phyloP scores from a whole-genome alignment of 768 basidiomycete species.

The Boletus reticulatus region DNA sequence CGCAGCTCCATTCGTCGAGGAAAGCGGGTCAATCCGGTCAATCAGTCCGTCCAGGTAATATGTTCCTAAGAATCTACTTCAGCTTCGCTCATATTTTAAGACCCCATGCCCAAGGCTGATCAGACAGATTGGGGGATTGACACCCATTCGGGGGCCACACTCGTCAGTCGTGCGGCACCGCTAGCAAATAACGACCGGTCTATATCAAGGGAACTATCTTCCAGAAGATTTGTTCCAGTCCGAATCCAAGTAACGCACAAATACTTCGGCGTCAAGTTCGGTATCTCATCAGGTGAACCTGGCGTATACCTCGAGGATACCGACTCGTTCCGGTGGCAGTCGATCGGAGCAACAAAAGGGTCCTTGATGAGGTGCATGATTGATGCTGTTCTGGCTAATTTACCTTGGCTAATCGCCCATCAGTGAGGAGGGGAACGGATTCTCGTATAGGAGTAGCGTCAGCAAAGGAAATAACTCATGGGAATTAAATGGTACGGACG shows the following conservation, averaged over 20 bases:
- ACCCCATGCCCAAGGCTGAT: too few relatives aligned
- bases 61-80: too few relatives aligned
- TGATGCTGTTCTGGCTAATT: too few relatives aligned
- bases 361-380: not conserved
- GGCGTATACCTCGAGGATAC: not conserved
- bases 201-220: too few relatives aligned
- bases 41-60: too few relatives aligned
- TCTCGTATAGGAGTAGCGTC: not conserved
- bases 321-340: not conserved
- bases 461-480: not conserved
- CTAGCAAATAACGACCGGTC: too few relatives aligned
- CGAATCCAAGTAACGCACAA: conserved; percentile 1
- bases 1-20: not conserved
- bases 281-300: not conserved
- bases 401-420: not conserved
- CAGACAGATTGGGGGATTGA: too few relatives aligned
- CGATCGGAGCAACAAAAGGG: not conserved
- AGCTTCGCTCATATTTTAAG: too few relatives aligned
- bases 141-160: not conserved
- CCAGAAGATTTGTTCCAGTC: too few relatives aligned
- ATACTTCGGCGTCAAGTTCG: not conserved
- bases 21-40: not conserved
- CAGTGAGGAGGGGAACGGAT: not conserved
- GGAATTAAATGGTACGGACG: not conserved
- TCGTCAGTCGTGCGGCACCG: too few relatives aligned